A percentile compares a stretch with the other conserved stretches of the same genome.
phyloP scores from a whole-genome alignment of 805 yeast species.

The Candida schatavii region DNA sequence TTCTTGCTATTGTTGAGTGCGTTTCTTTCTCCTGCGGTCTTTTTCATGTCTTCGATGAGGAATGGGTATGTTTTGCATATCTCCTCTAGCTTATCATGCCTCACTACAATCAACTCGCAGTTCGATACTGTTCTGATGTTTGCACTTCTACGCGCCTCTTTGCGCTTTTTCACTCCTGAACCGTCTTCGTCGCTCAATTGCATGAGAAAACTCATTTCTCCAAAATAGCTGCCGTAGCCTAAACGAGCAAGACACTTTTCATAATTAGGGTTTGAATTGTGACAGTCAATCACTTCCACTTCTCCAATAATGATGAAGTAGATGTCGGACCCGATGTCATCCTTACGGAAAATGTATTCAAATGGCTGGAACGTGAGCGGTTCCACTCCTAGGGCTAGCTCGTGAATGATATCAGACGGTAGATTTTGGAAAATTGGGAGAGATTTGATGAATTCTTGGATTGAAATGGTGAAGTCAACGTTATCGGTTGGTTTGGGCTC shows the following conservation, averaged over 20 bases:
- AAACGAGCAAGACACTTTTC: constrained; percentile 55
- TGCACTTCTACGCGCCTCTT: constrained; percentile 48
- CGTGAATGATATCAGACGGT: constrained; percentile 59
- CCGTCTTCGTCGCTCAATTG: constrained; percentile 28
- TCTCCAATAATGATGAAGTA: constrained; percentile 67
- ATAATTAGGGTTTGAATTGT: constrained; percentile 15
- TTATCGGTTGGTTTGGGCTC: constrained; percentile 17
- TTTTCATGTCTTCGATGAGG: constrained; percentile 56
- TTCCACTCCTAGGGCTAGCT: constrained; percentile 62
- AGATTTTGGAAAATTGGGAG: constrained; percentile 58
- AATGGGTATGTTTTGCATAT: constrained; percentile 58
- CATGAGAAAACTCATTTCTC: constrained; percentile 70
- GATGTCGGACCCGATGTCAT: constrained; percentile 60
- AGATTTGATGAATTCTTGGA: constrained; percentile 55
- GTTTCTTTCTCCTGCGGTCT: constrained; percentile 55
- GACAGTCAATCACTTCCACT: constrained; percentile 56
- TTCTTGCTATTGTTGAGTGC: constrained; percentile 24
- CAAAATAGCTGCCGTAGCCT: constrained; percentile 64
- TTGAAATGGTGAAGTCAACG: constrained; percentile 53
- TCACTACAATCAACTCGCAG: constrained; percentile 59
- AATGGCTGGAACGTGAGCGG: constrained; percentile 52
- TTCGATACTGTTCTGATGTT: constrained; percentile 59
- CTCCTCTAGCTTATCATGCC: constrained; percentile 51
- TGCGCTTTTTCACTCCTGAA: constrained; percentile 1
- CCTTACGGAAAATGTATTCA: constrained; percentile 59